A percentile compares a stretch with the other conserved stretches of the same genome.
These are phyloP conservation scores for Logfia minima DNA, from an alignment of 129 eudicot species.

Conservation along the genomic window DNA sequence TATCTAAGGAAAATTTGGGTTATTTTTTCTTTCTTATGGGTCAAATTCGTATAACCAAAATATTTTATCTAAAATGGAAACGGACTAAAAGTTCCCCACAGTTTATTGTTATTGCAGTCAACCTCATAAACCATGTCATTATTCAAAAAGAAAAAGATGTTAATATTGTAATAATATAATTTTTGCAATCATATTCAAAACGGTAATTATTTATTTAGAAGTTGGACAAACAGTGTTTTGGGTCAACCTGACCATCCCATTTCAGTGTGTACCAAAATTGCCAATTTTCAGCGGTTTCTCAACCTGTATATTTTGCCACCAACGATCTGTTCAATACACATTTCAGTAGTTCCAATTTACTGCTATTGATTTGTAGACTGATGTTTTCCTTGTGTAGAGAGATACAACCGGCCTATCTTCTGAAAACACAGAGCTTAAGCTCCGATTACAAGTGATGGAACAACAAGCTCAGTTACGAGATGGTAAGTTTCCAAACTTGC, in stretches of 20 bases:
- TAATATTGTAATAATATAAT: too few relatives aligned
- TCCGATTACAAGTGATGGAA: constrained; percentile 83
- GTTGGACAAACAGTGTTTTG: not conserved
- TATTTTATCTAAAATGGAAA: not conserved
- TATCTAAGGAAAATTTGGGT: constrained; percentile 7
- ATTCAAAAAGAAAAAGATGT: too few relatives aligned
- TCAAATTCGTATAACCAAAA: not conserved
- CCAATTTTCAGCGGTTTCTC: not conserved
- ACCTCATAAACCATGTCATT: not conserved
- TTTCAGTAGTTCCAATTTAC: too few relatives aligned
- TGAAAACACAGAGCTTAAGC: constrained; percentile 86
- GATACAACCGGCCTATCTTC: constrained; percentile 69
- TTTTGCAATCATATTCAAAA: not conserved
- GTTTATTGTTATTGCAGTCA: not conserved
- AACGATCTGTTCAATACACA: too few relatives aligned
- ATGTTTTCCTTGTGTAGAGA: constrained; percentile 46
- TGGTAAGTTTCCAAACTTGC: constrained; percentile 41
- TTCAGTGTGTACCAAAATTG: not conserved
- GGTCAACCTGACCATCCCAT: not conserved
- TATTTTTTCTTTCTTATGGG: not conserved
- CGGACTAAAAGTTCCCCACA: not conserved
- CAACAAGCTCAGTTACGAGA: constrained; percentile 93
- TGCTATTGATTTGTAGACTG: not conserved
- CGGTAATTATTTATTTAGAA: not conserved
- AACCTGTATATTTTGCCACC: not conserved